phyloP scores from a whole-genome alignment of 208 protist genomes.

The Wallacemonas sp. region DNA sequence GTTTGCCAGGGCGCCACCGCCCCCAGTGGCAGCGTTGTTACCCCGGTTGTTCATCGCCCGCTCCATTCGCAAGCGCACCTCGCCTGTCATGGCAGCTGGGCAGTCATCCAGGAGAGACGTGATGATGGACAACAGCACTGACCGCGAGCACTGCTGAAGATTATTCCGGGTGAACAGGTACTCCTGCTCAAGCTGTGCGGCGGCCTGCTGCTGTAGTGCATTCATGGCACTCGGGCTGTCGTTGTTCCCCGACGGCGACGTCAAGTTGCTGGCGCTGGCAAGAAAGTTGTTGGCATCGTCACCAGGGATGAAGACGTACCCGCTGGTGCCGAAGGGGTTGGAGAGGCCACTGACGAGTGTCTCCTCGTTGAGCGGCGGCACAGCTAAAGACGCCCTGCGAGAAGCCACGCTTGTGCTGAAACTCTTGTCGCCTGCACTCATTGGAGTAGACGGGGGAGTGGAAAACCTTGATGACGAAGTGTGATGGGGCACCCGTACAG shows the following conservation, averaged over 20 bases:
- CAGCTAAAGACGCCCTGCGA: constrained; percentile 4
- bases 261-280: not conserved
- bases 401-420: constrained; percentile 3
- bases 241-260: constrained; percentile 21
- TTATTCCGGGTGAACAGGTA: constrained; percentile 50
- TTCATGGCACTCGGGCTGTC: constrained; percentile 26
- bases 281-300: constrained; percentile 6
- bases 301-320: constrained; percentile 7
- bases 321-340: constrained; percentile 16
- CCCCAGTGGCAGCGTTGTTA: constrained; percentile 14
- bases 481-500: too few species aligned
- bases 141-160: constrained; percentile 62
- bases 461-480: too few species aligned
- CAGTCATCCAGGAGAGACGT: constrained; percentile 76
- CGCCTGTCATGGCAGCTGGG: constrained; percentile 43
- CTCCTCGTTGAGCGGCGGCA: constrained; percentile 47
- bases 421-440: constrained; percentile 1
- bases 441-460: not conserved
- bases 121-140: constrained; percentile 59
- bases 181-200: constrained; percentile 62
- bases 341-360: constrained; percentile 26
- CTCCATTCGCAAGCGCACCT: constrained; percentile 62
- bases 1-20: not conserved
- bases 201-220: constrained; percentile 47
- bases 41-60: constrained; percentile 35